Conservation (phyloP, 2,329 filamentous ascomycete species). For the Xylogone sp. region DNA sequence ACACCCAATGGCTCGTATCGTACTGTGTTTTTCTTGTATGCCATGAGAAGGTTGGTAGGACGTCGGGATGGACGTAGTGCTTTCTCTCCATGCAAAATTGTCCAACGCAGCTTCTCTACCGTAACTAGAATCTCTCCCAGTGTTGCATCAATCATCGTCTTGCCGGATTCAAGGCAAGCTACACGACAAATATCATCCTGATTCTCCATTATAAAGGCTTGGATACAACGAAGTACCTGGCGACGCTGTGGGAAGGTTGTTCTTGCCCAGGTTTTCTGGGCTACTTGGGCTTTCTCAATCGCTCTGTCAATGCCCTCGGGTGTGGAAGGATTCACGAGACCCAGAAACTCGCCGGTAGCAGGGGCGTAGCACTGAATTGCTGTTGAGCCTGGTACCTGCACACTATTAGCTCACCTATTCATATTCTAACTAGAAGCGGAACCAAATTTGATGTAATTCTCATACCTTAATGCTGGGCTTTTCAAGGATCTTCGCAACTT, state of each 20-base stretch:
- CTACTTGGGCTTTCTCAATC: conserved; percentile 67
- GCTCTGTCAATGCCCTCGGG: conserved; percentile 74
- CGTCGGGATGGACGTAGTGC: conserved; percentile 68
- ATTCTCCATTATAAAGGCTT: conserved; percentile 82
- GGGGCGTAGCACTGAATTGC: conserved; percentile 84
- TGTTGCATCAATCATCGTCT: conserved; percentile 91
- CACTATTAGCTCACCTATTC: conserved; percentile 14
- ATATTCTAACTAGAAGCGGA: background rate
- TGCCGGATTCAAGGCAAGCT: conserved; percentile 89
- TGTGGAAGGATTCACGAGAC: conserved; percentile 73
- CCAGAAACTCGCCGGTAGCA: conserved; percentile 81
- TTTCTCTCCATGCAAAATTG: conserved; percentile 82
- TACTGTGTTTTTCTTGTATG: conserved; percentile 90
- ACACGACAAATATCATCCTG: conserved; percentile 82
- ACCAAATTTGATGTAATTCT: background rate
- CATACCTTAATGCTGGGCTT: conserved; percentile 56
- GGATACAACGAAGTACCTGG: conserved; percentile 74
- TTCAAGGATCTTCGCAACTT: conserved; percentile 54
- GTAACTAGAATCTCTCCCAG: conserved; percentile 95
- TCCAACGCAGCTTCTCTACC: conserved; percentile 92
- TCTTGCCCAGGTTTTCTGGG: conserved; percentile 72
- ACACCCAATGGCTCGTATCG: conserved; percentile 90
- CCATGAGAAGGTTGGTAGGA: conserved; percentile 89
- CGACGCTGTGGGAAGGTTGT: conserved; percentile 76
- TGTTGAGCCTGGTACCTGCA: conserved; percentile 54